Evolutionary conservation across 2,329 filamentous ascomycete genomes (phyloP), one percentile per base, ranked within the genome.

Genomic region (Xylaria sp.): DNA sequence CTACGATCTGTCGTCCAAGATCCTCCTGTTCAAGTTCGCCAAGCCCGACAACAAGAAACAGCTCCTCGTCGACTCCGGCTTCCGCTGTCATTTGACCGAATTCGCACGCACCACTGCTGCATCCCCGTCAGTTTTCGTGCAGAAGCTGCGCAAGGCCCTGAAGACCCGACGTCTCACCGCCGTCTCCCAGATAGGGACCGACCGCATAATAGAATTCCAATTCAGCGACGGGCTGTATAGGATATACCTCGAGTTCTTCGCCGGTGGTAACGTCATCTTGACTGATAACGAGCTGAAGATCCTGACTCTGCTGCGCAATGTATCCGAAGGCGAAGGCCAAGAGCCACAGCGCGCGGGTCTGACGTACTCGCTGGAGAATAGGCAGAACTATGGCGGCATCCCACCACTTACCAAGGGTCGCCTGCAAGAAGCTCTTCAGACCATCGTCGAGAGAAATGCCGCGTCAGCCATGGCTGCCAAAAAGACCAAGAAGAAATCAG

Each of bases 1-100:
- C 78, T 98, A 99, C 82, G 96, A 99, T 79, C 88, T 99, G 66
- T 97, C 93, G 69, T 94, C 94, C 71, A 94, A 95, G 77, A 97
- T 98, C 76, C 93, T 98, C 76, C 89, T 98, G 29, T 87, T 99
- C 79, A 98, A 97, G 78, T 96, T 99, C 77, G 90, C 94, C 62
- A 97, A 96, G 78, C 93, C 95, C 49, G 90, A 95, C 76, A 87
- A 90, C 72, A 94, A 94, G 79, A 91, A 96, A 77, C 95, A 98
- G 78, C 85, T 99, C 31, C 85, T 99, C 58, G 89, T 99, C 74
- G 96, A 99, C 78, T 96, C 93, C 1, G 96, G 96, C 33, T 99
- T 99, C 80, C 93, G 96, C 77, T 96, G 93, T 79, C 96, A 99
- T 78, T 85, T 98, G 65, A 98, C 96, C 36, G 89, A 91, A 73